Evolutionary conservation across 2,329 filamentous ascomycete species (phyloP), one percentile per base, ranked within the genome.

Genomic region (Beauveria varroae): DNA sequence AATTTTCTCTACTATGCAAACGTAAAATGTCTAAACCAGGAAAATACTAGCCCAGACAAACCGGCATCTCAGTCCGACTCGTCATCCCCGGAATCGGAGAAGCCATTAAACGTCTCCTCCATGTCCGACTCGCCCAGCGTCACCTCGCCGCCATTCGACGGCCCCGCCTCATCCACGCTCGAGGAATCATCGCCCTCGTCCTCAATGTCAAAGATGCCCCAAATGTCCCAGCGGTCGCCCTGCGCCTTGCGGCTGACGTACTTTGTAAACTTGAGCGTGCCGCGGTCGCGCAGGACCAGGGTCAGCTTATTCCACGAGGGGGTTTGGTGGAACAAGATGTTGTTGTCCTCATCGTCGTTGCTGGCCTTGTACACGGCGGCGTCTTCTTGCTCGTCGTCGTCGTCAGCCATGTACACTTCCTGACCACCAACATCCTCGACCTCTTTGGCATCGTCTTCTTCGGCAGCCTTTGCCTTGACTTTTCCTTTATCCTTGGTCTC

Each of bases 211-310:
- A 90, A 91, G 40, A 86, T 86, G 0, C 86, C 95, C 52, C 86
- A 88, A 55, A 98, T 81, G 76, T 99, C 95, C 91, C 93, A 98
- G 49, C 95, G 82, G 75, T 98, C 95, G 1, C 95, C 95, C 70
- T 85, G 85, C 8, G 95, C 95, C 56, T 82, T 84, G 63, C 81
- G 81, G 74, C 89, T 96, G 24, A 99, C 89, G 73, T 98, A 99
- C 79, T 98, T 99, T 69, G 98, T 92, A 72, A 99, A 99, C 72
- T 91, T 88, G 70, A 99, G 79, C 16, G 89, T 88, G 16, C 91
- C 93, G 66, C 85, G 86, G 72, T 99, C 95, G 62, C 95, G 84
- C 67, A 98, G 78, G 37, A 98, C 95, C 66, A 99, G 85, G 65
- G 88, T 92, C 78, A 99, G 81, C 65, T 89, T 91, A 74, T 98